Conservation (phyloP, 208 protist species). For the Naegleria lovaniensis region DNA sequence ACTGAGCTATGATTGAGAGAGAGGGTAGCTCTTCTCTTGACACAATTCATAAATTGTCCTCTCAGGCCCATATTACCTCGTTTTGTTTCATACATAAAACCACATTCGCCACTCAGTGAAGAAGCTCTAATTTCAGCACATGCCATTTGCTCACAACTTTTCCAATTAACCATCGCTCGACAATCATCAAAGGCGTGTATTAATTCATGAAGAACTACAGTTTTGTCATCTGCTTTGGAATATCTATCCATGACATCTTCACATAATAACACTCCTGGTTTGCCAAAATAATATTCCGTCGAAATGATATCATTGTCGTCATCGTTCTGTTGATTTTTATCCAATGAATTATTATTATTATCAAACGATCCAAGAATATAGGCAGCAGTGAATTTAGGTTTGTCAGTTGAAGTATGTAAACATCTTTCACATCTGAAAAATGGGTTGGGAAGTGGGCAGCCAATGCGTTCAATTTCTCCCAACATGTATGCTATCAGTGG, state of each 20-base stretch:
- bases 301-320: not conserved
- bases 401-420: not conserved
- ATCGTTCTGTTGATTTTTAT: constrained; percentile 5
- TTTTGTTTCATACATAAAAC: constrained; percentile 55
- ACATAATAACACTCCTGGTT: constrained; percentile 11
- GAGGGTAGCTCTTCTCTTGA: constrained; percentile 67
- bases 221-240: not conserved
- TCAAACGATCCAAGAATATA: constrained; percentile 23
- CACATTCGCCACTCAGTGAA: constrained; percentile 81
- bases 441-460: not conserved
- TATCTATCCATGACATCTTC: constrained; percentile 26
- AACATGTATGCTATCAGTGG: not conserved
- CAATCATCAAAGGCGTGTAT: constrained; percentile 87
- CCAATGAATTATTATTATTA: too few species aligned
- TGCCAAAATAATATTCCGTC: not conserved
- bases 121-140: constrained; percentile 88
- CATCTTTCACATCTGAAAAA: constrained; percentile 17
- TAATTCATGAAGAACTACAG: constrained; percentile 65
- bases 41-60: constrained; percentile 64
- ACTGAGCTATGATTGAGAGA: constrained; percentile 72
- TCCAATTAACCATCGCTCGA: constrained; percentile 66
- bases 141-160: constrained; percentile 78
- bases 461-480: not conserved
- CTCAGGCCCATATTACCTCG: constrained; percentile 63
- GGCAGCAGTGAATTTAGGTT: not conserved